phyloP scores from a whole-genome alignment of 2,329 filamentous ascomycete genomes.

The Kalaharituber pfeilii region DNA sequence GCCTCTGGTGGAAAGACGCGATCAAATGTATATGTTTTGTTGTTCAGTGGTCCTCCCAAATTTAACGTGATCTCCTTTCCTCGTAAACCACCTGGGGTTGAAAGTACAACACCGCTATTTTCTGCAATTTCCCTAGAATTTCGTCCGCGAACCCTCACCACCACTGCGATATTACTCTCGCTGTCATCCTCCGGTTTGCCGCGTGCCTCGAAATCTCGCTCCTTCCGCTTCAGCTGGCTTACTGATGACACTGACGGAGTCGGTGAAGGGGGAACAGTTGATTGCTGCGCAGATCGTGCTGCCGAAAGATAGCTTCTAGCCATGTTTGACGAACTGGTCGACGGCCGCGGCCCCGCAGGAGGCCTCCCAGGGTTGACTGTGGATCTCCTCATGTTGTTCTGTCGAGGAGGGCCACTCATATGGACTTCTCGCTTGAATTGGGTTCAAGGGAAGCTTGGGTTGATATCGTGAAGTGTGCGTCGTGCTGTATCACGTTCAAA shows the following conservation, averaged over 20 bases:
- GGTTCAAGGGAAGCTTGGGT: no score
- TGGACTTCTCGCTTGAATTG: not conserved
- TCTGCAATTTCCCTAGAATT: constrained; percentile 85
- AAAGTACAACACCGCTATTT: constrained; percentile 84
- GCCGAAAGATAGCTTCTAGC: not conserved
- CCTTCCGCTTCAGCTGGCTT: constrained; percentile 5
- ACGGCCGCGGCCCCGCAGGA: not conserved
- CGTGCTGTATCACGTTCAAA: no score
- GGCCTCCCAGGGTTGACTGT: not conserved
- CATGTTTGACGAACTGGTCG: not conserved
- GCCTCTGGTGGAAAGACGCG: constrained; percentile 91
- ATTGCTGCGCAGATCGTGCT: not conserved
- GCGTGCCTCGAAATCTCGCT: constrained; percentile 35
- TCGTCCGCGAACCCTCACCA: constrained; percentile 81
- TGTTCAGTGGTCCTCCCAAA: constrained; percentile 35
- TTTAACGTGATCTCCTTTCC: constrained; percentile 69
- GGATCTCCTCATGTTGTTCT: not conserved
- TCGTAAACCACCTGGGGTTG: constrained; percentile 62
- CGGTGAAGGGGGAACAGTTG: not conserved
- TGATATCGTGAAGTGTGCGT: no score
- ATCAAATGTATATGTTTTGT: constrained; percentile 94
- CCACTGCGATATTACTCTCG: constrained; percentile 95
- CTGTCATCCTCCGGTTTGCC: constrained; percentile 32
- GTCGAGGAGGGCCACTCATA: not conserved
- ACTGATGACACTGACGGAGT: not conserved